These are phyloP conservation scores for Chlorophyllum brunneum DNA, from an alignment of 768 basidiomycete genomes.

Conservation along the genomic window DNA sequence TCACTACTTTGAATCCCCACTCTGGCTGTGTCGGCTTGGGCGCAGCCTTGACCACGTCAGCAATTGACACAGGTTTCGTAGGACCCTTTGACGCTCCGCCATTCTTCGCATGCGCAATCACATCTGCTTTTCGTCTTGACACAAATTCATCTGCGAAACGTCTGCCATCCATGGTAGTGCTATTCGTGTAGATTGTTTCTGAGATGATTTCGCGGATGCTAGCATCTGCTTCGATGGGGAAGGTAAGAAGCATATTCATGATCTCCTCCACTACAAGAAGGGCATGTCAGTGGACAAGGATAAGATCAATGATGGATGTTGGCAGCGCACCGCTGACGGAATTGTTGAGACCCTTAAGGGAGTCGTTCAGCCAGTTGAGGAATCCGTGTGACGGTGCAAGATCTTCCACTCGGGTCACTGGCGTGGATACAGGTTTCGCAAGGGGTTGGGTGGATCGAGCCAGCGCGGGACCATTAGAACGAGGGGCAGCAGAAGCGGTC, in stretches of 20 bases:
- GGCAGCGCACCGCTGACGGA: constrained; percentile 60
- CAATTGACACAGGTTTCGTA: constrained; percentile 66
- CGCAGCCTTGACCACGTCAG: constrained; percentile 87
- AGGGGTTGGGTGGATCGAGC: constrained; percentile 33
- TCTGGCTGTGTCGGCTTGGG: constrained; percentile 73
- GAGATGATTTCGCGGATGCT: constrained; percentile 89
- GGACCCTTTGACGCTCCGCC: constrained; percentile 31
- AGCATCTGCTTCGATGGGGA: constrained; percentile 85
- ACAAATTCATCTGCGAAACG: constrained; percentile 94
- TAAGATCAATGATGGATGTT: background rate
- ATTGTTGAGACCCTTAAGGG: constrained; percentile 73
- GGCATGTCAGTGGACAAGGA: constrained; percentile 5
- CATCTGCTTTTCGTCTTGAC: constrained; percentile 82
- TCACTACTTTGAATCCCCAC: constrained; percentile 92
- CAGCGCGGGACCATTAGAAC: constrained; percentile 37
- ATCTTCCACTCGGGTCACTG: constrained; percentile 53
- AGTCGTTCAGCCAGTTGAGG: constrained; percentile 84
- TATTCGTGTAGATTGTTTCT: constrained; percentile 91
- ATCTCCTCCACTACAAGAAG: constrained; percentile 84
- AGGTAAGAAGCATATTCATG: constrained; percentile 90
- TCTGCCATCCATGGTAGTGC: constrained; percentile 91
- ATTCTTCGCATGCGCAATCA: constrained; percentile 46
- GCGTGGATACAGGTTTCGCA: constrained; percentile 27
- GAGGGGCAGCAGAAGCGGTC: constrained; percentile 21
- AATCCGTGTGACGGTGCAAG: constrained; percentile 83